Evolutionary conservation across 116 monocot genomes (phyloP).

Genomic region (Zostera marina): DNA sequence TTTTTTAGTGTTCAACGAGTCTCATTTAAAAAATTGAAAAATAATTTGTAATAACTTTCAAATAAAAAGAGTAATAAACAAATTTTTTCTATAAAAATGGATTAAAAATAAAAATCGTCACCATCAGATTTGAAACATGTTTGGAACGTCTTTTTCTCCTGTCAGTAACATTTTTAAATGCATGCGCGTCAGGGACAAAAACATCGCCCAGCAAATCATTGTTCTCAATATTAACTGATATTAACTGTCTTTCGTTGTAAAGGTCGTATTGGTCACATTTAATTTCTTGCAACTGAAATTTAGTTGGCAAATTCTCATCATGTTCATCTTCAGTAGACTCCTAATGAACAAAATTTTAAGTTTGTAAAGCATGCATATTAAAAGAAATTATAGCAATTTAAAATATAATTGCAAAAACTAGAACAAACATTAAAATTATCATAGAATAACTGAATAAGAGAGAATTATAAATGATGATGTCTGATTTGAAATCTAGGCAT

Average conservation of each 20-base stretch:
- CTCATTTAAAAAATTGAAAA: not conserved
- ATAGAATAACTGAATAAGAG: too few species aligned
- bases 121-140: slow-evolving; percentile 13
- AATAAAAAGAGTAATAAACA: not conserved
- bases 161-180: slow-evolving; percentile 65
- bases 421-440: too few species aligned
- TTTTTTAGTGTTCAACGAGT: not conserved
- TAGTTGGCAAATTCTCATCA: slow-evolving; percentile 14
- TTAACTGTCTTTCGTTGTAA: slow-evolving; percentile 1
- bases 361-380: too few species aligned
- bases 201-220: slow-evolving; percentile 13
- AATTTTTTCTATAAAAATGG: not conserved
- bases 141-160: slow-evolving; percentile 49
- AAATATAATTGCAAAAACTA: not conserved
- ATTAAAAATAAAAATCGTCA: slow-evolving; percentile 4
- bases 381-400: not conserved
- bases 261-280: slow-evolving; percentile 10
- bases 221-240: slow-evolving; percentile 9
- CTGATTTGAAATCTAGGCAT: too few species aligned
- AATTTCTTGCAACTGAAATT: slow-evolving; percentile 30
- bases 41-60: not conserved
- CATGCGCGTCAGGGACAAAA: slow-evolving; percentile 37
- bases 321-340: not conserved
- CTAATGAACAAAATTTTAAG: too few species aligned
- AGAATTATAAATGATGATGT: too few species aligned